Evolutionary conservation across 1,284 basidiomycete species (phyloP).

Genomic region (Abortiporus biennis): DNA sequence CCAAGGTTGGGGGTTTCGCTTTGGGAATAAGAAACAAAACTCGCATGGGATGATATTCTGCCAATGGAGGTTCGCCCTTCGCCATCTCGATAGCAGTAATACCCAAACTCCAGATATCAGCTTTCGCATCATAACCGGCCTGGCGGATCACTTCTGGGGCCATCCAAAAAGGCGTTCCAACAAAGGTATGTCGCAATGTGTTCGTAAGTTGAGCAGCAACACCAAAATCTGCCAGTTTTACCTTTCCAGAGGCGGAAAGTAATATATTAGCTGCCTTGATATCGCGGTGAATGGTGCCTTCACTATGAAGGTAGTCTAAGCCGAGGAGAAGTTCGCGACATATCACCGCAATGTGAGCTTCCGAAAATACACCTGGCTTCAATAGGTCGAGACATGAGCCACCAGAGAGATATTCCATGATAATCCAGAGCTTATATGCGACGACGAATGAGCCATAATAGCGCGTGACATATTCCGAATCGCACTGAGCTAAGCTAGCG

Average conservation of each 20-base stretch:
- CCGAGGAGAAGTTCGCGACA: conserved; percentile 93
- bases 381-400: conserved; percentile 97
- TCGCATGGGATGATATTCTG: conserved; percentile 94
- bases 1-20: conserved; percentile 88
- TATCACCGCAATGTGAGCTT: conserved; percentile 90
- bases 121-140: conserved; percentile 93
- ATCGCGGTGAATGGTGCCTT: conserved; percentile 96
- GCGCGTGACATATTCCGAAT: conserved; percentile 92
- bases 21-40: conserved; percentile 96
- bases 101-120: conserved; percentile 96
- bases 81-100: conserved; percentile 97
- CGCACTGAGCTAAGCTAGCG: conserved; percentile 90
- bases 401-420: conserved; percentile 98
- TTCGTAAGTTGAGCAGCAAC: conserved; percentile 90
- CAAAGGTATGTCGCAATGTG: conserved; percentile 89
- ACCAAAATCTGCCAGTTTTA: conserved; percentile 97
- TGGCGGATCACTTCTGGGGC: conserved; percentile 96
- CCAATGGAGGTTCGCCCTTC: conserved; percentile 88
- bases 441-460: conserved; percentile 98
- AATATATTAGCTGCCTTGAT: conserved; percentile 98
- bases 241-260: conserved; percentile 84
- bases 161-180: conserved; percentile 98
- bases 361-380: conserved; percentile 86
- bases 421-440: conserved; percentile 97
- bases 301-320: conserved; percentile 90